A percentile compares a stretch with the other conserved stretches of the same genome.
Conservation (phyloP, 2,329 filamentous ascomycete species). For the Colletotrichum sp. region DNA sequence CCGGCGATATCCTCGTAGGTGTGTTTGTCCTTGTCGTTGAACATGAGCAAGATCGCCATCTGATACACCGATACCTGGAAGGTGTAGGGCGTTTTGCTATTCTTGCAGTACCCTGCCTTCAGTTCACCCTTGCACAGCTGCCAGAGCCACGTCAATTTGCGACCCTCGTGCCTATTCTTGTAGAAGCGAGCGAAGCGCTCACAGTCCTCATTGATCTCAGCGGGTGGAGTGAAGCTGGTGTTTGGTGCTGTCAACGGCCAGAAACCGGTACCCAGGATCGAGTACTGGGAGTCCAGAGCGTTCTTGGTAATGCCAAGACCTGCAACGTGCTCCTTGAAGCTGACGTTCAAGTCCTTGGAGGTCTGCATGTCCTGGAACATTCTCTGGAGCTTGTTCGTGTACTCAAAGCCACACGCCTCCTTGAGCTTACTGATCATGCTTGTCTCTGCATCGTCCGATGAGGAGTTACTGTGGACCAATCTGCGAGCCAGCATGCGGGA, state of each 20-base stretch:
- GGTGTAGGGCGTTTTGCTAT: slow-evolving; percentile 88
- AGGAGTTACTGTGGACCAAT: slow-evolving; percentile 92
- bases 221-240: slow-evolving; percentile 87
- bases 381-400: slow-evolving; percentile 98
- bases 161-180: slow-evolving; percentile 93
- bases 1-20: slow-evolving; percentile 87
- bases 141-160: slow-evolving; percentile 98
- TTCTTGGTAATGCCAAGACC: slow-evolving; percentile 72
- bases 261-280: slow-evolving; percentile 94
- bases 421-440: slow-evolving; percentile 99
- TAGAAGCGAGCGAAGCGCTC: slow-evolving; percentile 93
- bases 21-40: slow-evolving; percentile 88
- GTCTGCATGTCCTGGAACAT: slow-evolving; percentile 99
- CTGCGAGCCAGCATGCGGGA: slow-evolving; percentile 95
- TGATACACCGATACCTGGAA: slow-evolving; percentile 98
- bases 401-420: slow-evolving; percentile 97
- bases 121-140: slow-evolving; percentile 97
- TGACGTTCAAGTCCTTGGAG: slow-evolving; percentile 92
- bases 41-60: slow-evolving; percentile 93
- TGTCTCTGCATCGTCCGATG: slow-evolving; percentile 95
- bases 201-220: slow-evolving; percentile 84
- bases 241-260: slow-evolving; percentile 91
- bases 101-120: slow-evolving; percentile 90
- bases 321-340: slow-evolving; percentile 80
- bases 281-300: slow-evolving; percentile 84